These are phyloP conservation scores for Daldinia decipiens DNA, from an alignment of 495 filamentous ascomycete species.

Conservation along the genomic window DNA sequence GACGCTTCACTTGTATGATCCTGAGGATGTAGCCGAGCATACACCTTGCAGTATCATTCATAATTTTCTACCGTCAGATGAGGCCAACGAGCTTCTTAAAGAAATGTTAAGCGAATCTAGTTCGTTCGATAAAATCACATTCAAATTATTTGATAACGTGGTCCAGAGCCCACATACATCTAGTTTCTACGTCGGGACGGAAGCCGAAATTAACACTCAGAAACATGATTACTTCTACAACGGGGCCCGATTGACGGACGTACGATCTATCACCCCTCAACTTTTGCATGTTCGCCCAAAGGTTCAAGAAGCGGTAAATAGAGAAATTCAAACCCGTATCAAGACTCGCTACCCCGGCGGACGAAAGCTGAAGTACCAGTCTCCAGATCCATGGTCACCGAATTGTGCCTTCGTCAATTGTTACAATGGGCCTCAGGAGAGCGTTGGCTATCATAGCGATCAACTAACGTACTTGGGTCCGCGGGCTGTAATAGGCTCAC, in stretches of 20 bases:
- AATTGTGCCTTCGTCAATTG: constrained; percentile 96
- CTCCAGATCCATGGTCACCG: constrained; percentile 75
- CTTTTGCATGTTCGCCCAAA: constrained; percentile 70
- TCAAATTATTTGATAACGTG: constrained; percentile 86
- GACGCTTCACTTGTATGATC: constrained; percentile 83
- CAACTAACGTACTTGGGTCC: constrained; percentile 94
- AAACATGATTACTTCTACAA: constrained; percentile 87
- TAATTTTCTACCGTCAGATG: constrained; percentile 79
- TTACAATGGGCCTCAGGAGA: constrained; percentile 81
- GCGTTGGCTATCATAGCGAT: constrained; percentile 90
- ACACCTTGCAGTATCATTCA: constrained; percentile 92
- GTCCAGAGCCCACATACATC: constrained; percentile 84
- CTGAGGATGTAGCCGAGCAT: constrained; percentile 77
- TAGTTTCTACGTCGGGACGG: constrained; percentile 79
- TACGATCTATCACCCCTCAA: constrained; percentile 76
- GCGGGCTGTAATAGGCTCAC: constrained; percentile 83
- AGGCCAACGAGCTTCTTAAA: constrained; percentile 75
- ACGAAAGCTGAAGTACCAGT: constrained; percentile 81
- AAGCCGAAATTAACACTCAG: constrained; percentile 69
- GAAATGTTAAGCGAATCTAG: constrained; percentile 81
- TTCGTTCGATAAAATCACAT: constrained; percentile 77
- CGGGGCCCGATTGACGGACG: constrained; percentile 74
- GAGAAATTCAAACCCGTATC: constrained; percentile 73
- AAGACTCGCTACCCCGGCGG: constrained; percentile 65
- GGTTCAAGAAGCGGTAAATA: constrained; percentile 80